phyloP scores from a whole-genome alignment of 2,329 filamentous ascomycete genomes.

The Fusarium liriodendri region DNA sequence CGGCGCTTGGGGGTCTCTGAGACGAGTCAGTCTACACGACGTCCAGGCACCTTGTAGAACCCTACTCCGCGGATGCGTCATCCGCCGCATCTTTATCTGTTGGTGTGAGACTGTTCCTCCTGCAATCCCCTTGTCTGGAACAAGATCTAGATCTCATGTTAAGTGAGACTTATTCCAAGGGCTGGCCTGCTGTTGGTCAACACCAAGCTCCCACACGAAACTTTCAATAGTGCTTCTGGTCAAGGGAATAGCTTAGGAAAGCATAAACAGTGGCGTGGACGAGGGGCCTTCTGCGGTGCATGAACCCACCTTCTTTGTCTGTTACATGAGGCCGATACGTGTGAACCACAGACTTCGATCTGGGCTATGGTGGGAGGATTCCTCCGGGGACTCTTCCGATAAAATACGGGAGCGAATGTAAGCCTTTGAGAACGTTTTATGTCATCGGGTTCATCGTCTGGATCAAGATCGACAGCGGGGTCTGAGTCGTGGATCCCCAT shows the following conservation, averaged over 20 bases:
- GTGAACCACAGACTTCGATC: background rate
- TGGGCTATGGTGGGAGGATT: background rate
- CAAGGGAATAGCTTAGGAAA: background rate
- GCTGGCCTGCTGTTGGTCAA: background rate
- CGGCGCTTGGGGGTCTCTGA: background rate
- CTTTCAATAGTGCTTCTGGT: background rate
- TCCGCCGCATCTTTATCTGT: background rate
- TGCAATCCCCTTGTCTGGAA: background rate
- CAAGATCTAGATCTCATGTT: background rate
- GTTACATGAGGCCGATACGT: background rate
- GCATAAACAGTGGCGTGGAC: background rate
- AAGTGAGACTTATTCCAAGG: background rate
- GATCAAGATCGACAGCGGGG: background rate
- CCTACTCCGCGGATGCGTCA: background rate
- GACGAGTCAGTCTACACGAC: background rate
- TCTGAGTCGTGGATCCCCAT: background rate
- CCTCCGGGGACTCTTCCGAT: background rate
- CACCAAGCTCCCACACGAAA: background rate
- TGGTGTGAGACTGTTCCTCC: background rate
- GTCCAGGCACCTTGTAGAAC: background rate
- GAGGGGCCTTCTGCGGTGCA: background rate
- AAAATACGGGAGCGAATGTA: background rate
- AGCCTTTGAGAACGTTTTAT: background rate
- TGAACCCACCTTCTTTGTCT: background rate
- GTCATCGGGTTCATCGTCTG: background rate